Evolutionary conservation across 441 rosid species (phyloP), one percentile per base, ranked within the genome.

Genomic region (Dalechampia spathulata): DNA sequence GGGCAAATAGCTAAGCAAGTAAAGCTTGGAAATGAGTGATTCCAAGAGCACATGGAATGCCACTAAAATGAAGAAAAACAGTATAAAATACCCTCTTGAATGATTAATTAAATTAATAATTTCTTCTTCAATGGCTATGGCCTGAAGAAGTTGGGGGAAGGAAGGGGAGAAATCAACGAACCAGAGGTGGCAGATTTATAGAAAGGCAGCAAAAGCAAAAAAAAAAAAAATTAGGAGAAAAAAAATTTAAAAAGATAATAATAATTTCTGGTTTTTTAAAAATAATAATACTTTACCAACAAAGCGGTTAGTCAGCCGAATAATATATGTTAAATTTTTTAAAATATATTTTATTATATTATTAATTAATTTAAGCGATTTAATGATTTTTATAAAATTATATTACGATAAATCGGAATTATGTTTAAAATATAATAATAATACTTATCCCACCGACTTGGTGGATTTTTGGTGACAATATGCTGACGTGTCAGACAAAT

Each of bases 1-100:
- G 52, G 30, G 13, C 17, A 7, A 11, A n/a, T 32, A 20, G n/a
- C 52, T 57, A 28, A 49, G 52, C 49, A 60, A 20, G n/a, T 49
- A 52, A 28, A 49, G 52, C 49, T 57, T 23, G 47, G 28, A 15
- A 27, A 10, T 19, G 22, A 32, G 52, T 19, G 83, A 78, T 66
- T 62, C 72, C 69, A 30, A 16, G 27, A 23, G 80, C 82, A 72
- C 84, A 77, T 73, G 84, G 62, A 65, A 36, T 65, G 70, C 74
- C 75, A 74, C 74, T 68, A 56, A 55, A 49, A 58, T 11, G 42
- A 49, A 36, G 45, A 55, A 62, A 36, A 64, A 50, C 34, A 30
- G 8, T 3, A 30, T 30, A 39, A 2, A 8, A 43, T 17, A 17
- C 2, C 1, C 0, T 0, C 4, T 7, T 14, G 58, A 12, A 16